Base-by-base conservation (phyloP, 192 early-diverging fungal genomes). In the Linnemannia zychae region DNA sequence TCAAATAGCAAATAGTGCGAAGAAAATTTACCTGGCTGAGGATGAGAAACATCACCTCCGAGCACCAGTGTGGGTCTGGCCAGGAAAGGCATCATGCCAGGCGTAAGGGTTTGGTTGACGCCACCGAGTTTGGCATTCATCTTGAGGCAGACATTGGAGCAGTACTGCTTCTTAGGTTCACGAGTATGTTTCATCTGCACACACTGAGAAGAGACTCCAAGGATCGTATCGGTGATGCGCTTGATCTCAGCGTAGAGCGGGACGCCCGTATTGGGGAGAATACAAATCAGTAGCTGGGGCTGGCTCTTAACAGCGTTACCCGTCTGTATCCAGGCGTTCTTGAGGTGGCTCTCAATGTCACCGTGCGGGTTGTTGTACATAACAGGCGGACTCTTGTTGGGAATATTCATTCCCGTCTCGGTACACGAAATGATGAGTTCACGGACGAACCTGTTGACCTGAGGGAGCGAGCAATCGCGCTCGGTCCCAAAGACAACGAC, bases 61-160 rank as follows among this genome's bases (percentile, higher is more conserved):
- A 99, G 82, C 37, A 99, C 79, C 75, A 99, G 93, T 15, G 98
- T 97, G 28, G 96, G 94, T 18, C 88, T 75, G 36, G 90, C 75
- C 34, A 97, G 86, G 86, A 98, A 94, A 15, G 93, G 92, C 68
- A 95, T 84, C 74, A 94, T 88, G 16, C 77, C 53, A n/a, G 82
- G 76, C 0, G 72, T 79, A 44, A 99, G 88, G 74, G 90, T 92
- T 31, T 92, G 90, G 89, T 98, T 98, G 89, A 93, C 94, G 37
- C 97, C 97, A 71, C 97, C 96, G 17, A 99, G 91, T 91, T 99
- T 98, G 50, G 94, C 91, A 87, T 99, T 99, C 72, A 98, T 93
- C 90, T 99, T 99, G 65, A 99, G 89, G 75, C 94, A 96, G 44
- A 99, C 93, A 73, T 99, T 99, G 24, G 98, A 97, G 78, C 96